Evolutionary conservation across 2,329 filamentous ascomycete species (phyloP).

Genomic region (Fusarium sp.): DNA sequence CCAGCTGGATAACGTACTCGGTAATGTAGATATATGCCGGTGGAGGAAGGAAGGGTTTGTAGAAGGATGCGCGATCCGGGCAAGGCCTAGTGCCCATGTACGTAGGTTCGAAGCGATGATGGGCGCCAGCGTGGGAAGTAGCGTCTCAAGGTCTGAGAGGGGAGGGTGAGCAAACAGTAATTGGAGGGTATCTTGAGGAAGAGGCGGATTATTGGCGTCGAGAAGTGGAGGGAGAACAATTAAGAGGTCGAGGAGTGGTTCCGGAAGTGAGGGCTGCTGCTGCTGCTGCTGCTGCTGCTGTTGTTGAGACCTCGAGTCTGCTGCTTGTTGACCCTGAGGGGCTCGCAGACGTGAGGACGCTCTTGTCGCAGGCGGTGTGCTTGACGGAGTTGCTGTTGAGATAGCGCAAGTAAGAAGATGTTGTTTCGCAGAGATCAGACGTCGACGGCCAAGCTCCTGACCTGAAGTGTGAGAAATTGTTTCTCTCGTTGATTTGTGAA

Average conservation of each 20-base stretch:
- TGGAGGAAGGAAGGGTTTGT: slow-evolving; percentile 69
- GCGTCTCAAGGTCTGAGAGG: slow-evolving; percentile 58
- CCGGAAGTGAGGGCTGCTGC: slow-evolving; percentile 48
- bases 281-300: slow-evolving; percentile 25
- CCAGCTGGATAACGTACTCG: slow-evolving; percentile 54
- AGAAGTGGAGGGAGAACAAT: slow-evolving; percentile 65
- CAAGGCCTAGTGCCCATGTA: slow-evolving; percentile 59
- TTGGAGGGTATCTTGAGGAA: slow-evolving; percentile 51
- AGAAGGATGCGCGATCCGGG: slow-evolving; percentile 60
- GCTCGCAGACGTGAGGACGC: slow-evolving; percentile 44
- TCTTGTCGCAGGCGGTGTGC: slow-evolving; percentile 38
- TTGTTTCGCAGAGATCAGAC: slow-evolving; percentile 60
- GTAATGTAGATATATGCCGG: slow-evolving; percentile 64
- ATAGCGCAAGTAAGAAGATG: slow-evolving; percentile 65
- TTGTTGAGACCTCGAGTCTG: slow-evolving; percentile 39
- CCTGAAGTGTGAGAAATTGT: neutral
- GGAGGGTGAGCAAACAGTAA: slow-evolving; percentile 63
- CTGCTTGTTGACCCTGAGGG: slow-evolving; percentile 26
- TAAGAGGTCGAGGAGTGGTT: slow-evolving; percentile 64
- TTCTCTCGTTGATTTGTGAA: neutral
- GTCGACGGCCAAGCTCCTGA: slow-evolving; percentile 62
- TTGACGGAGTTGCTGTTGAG: slow-evolving; percentile 54
- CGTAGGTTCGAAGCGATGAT: slow-evolving; percentile 64
- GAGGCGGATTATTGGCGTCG: slow-evolving; percentile 47
- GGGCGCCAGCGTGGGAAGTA: slow-evolving; percentile 60